Percentiles rank a stretch among this genome's conserved stretches.
Evolutionary conservation across 2,329 filamentous ascomycete species (phyloP).

Genomic region (Penicillium hesseltinei): DNA sequence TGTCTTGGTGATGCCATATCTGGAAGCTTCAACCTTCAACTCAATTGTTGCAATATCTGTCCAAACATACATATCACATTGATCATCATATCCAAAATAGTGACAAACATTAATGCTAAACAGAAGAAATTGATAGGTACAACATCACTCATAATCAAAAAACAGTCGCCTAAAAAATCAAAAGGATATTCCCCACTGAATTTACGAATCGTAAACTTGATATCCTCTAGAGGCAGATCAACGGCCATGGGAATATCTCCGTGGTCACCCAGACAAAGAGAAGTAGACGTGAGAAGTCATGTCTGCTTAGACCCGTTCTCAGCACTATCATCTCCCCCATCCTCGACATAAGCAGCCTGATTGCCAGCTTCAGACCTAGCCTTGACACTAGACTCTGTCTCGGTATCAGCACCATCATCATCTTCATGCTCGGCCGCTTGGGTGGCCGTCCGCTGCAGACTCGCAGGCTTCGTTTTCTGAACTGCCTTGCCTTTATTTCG

Average conservation of each 20-base stretch:
- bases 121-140: not conserved
- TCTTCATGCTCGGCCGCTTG: constrained; percentile 1
- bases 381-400: constrained; percentile 17
- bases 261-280: not conserved
- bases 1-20: not conserved
- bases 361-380: constrained; percentile 7
- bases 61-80: not conserved
- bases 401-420: constrained; percentile 16
- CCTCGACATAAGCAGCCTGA: constrained; percentile 15
- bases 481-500: constrained; percentile 25
- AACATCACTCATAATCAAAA: constrained; percentile 3
- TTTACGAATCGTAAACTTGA: not conserved
- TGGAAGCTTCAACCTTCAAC: not conserved
- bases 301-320: not conserved
- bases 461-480: constrained; percentile 8
- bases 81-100: not conserved
- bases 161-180: not conserved
- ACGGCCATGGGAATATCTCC: not conserved
- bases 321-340: constrained; percentile 7
- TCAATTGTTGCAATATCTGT: not conserved
- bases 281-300: not conserved
- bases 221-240: not conserved
- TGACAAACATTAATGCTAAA: not conserved
- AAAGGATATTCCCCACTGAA: not conserved
- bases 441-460: not conserved